A percentile compares a stretch with the other conserved stretches of the same genome.
Conservation (phyloP, 177 flowering plant genomes). For the Vitis hybrid region DNA sequence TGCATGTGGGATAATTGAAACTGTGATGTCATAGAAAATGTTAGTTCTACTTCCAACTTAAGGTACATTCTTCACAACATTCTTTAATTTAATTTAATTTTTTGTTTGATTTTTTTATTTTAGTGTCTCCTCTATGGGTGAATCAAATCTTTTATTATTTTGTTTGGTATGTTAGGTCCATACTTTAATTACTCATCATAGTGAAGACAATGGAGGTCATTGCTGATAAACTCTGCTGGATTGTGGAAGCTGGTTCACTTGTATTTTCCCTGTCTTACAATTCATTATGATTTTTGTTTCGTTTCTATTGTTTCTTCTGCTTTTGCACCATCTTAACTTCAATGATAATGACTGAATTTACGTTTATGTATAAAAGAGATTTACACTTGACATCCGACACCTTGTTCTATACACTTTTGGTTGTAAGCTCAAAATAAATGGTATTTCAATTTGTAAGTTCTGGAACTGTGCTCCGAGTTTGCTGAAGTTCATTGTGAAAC, state of each 20-base stretch:
- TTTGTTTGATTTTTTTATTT: not conserved
- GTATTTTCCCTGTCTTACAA: not conserved
- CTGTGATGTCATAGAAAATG: too few species aligned
- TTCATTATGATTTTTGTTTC: not conserved
- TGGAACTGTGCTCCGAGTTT: too few species aligned
- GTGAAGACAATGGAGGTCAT: not conserved
- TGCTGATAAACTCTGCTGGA: not conserved
- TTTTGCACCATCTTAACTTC: not conserved
- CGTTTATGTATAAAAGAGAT: too few species aligned
- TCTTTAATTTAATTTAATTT: not conserved
- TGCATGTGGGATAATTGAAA: too few species aligned
- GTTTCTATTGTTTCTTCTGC: not conserved
- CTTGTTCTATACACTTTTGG: too few species aligned
- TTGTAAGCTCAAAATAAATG: too few species aligned
- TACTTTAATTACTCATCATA: not conserved
- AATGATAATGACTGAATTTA: not conserved
- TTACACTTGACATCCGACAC: too few species aligned
- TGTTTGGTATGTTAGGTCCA: not conserved
- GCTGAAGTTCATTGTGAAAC: too few species aligned
- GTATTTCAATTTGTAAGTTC: too few species aligned
- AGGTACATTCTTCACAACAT: too few species aligned
- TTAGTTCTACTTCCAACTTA: too few species aligned
- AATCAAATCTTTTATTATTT: not conserved
- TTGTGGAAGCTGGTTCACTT: not conserved
- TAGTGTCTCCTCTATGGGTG: not conserved